These are phyloP conservation scores for Calonectria henricotiae DNA, from an alignment of 2,329 filamentous ascomycete genomes.

Conservation along the genomic window DNA sequence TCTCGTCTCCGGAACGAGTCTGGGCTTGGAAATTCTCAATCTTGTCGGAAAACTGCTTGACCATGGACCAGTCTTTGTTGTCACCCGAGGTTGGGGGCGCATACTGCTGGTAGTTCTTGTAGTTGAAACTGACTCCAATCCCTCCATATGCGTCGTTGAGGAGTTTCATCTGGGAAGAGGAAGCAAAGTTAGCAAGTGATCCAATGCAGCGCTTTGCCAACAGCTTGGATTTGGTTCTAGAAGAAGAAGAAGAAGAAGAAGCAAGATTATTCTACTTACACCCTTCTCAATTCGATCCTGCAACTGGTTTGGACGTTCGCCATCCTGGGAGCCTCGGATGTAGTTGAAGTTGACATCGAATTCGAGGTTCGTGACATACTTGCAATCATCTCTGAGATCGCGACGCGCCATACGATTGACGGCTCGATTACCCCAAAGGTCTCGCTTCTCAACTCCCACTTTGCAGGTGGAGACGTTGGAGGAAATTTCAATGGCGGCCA, in stretches of 20 bases:
- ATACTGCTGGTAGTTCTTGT: constrained; percentile 28
- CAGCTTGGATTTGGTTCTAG: no score
- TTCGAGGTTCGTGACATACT: constrained; percentile 28
- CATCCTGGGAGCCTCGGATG: constrained; percentile 9
- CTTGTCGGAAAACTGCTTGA: constrained; percentile 17
- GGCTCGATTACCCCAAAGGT: constrained; percentile 6
- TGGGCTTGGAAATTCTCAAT: constrained; percentile 31
- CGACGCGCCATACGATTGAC: constrained; percentile 1
- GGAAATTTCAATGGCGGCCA: constrained; percentile 4
- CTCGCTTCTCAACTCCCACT: constrained; percentile 28
- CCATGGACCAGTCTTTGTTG: constrained; percentile 34
- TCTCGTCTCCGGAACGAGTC: constrained; percentile 25
- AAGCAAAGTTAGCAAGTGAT: neutral
- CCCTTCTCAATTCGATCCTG: constrained; percentile 6
- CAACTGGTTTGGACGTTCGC: constrained; percentile 27
- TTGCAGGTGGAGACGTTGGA: constrained; percentile 34
- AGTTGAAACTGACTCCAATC: constrained; percentile 25
- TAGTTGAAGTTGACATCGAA: constrained; percentile 37
- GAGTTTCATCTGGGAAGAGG: constrained; percentile 12
- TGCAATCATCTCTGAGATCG: constrained; percentile 22
- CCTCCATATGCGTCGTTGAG: constrained; percentile 27
- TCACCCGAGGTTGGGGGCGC: constrained; percentile 25
- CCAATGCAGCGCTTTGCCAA: neutral
- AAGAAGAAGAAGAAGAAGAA: no score
- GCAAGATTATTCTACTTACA: constrained; percentile 8